phyloP scores from a whole-genome alignment of 805 yeast genomes.

The Yamadazyma philogaea region DNA sequence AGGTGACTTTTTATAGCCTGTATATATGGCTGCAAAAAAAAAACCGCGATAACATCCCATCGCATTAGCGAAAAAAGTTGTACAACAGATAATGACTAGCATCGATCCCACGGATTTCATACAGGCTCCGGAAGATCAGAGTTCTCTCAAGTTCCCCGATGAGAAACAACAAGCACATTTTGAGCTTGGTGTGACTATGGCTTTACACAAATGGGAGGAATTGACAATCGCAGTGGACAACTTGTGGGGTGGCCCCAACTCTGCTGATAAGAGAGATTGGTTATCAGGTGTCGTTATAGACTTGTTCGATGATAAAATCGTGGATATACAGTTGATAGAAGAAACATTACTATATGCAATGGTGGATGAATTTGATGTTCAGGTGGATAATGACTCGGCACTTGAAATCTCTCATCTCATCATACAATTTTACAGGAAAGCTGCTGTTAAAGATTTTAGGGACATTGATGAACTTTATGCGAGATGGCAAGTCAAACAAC shows the following conservation, averaged over 20 bases:
- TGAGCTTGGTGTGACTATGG: constrained; percentile 91
- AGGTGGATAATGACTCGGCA: constrained; percentile 87
- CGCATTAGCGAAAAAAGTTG: constrained; percentile 3
- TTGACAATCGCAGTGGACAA: constrained; percentile 85
- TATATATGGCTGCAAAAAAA: constrained; percentile 2
- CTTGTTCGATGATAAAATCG: constrained; percentile 61
- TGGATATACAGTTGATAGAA: constrained; percentile 78
- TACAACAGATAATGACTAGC: constrained; percentile 19
- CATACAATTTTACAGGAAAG: constrained; percentile 63
- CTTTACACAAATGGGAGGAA: constrained; percentile 87
- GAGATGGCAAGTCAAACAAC: constrained; percentile 56
- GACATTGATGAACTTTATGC: constrained; percentile 58
- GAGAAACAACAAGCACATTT: constrained; percentile 77
- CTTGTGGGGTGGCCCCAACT: constrained; percentile 93
- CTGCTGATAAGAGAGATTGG: constrained; percentile 94
- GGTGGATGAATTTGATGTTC: constrained; percentile 91
- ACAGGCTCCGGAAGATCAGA: constrained; percentile 45
- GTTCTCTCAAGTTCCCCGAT: constrained; percentile 44
- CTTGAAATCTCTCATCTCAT: constrained; percentile 66
- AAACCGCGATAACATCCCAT: constrained; percentile 4
- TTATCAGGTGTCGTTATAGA: constrained; percentile 78
- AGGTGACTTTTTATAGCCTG: neutral
- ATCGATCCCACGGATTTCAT: constrained; percentile 52
- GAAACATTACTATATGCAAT: constrained; percentile 82
- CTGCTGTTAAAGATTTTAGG: constrained; percentile 49